phyloP scores from a whole-genome alignment of 208 protist genomes.

The Entamoeba histolytica region DNA sequence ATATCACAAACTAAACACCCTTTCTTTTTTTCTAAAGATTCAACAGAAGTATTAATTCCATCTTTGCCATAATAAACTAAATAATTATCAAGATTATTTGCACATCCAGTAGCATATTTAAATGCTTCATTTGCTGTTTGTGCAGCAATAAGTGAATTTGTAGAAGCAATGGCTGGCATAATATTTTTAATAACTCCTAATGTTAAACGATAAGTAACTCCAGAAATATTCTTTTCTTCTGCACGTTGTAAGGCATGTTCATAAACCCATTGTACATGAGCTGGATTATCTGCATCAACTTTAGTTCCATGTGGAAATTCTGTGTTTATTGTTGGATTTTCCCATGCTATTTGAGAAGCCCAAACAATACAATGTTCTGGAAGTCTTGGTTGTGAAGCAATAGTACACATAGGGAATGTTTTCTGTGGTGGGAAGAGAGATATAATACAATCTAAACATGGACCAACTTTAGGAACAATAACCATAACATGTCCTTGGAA shows the following conservation, averaged over 20 bases:
- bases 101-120: background rate
- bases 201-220: constrained; percentile 71
- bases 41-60: background rate
- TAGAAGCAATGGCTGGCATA: constrained; percentile 88
- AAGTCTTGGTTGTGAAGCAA: constrained; percentile 22
- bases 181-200: constrained; percentile 45
- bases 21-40: background rate
- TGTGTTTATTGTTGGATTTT: background rate
- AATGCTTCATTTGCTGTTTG: background rate
- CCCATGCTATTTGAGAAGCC: constrained; percentile 2
- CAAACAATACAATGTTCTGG: constrained; percentile 39
- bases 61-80: background rate
- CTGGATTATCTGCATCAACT: background rate
- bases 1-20: background rate
- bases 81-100: background rate
- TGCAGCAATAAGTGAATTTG: constrained; percentile 70
- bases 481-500: background rate
- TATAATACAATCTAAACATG: background rate
- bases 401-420: constrained; percentile 29
- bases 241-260: background rate
- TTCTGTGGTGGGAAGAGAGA: background rate
- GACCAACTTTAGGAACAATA: background rate
- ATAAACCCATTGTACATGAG: background rate
- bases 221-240: background rate
- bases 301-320: background rate